Percentiles rank a stretch among this genome's conserved stretches.
Conservation (phyloP, 139 green algal species). For the Picocystis salinarum region DNA sequence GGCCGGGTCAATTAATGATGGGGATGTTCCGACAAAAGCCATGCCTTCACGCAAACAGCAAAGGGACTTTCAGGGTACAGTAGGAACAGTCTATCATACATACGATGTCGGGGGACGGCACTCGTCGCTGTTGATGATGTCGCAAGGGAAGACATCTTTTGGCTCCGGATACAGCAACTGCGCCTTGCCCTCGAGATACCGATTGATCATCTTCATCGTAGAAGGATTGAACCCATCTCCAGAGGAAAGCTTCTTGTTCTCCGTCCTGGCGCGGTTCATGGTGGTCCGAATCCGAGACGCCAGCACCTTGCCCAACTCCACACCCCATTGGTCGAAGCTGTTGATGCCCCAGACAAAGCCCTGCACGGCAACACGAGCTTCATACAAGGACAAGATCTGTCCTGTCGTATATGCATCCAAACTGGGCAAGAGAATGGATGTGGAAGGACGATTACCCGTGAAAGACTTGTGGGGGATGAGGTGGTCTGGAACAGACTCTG, state of each 20-base stretch:
- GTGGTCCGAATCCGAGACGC: conserved; percentile 28
- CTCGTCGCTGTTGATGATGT: conserved; percentile 32
- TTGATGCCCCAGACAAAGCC: conserved; percentile 98
- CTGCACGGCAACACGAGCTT: conserved; percentile 83
- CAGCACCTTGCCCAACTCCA: conserved; percentile 96
- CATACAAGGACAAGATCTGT: conserved; percentile 80
- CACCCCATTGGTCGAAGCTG: conserved; percentile 97
- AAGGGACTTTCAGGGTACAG: too few species aligned
- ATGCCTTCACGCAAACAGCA: too few species aligned
- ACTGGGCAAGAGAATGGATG: conserved; percentile 77
- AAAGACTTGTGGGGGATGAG: conserved; percentile 85
- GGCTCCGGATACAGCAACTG: conserved; percentile 77
- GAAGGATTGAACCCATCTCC: conserved; percentile 81
- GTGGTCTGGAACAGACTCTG: conserved; percentile 66
- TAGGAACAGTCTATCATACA: too few species aligned
- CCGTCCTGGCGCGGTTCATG: conserved; percentile 58
- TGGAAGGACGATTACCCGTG: conserved; percentile 77
- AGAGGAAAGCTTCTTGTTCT: conserved; percentile 30
- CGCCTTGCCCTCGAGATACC: conserved; percentile 81
- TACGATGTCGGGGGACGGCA: conserved; percentile 9
- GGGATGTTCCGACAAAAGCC: too few species aligned
- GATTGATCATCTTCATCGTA: conserved; percentile 78
- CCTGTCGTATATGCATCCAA: conserved; percentile 77
- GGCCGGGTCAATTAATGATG: too few species aligned
- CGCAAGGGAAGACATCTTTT: conserved; percentile 67